These are phyloP conservation scores for Venustampulla echinocandica DNA, from an alignment of 495 filamentous ascomycete species.

Conservation along the genomic window DNA sequence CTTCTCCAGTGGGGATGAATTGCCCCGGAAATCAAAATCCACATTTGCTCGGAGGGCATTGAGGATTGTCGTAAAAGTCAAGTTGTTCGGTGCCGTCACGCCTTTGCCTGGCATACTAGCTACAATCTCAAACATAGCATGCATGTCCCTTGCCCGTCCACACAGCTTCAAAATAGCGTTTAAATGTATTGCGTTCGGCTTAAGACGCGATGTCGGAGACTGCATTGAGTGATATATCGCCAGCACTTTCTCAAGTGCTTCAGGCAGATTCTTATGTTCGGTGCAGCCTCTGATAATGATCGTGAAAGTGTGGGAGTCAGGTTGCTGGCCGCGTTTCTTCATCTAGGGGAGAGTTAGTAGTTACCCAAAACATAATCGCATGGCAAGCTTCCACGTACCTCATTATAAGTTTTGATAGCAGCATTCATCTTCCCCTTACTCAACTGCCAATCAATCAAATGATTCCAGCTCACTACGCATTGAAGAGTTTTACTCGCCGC, in stretches of 20 bases:
- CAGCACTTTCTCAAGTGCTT: conserved; percentile 52
- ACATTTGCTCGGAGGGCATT: conserved; percentile 40
- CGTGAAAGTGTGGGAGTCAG: conserved; percentile 70
- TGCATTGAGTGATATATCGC: conserved; percentile 66
- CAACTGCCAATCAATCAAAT: conserved; percentile 65
- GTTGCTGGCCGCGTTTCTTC: conserved; percentile 78
- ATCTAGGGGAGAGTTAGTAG: conserved; percentile 46
- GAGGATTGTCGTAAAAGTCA: conserved; percentile 75
- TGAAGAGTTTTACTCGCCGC: conserved; percentile 50
- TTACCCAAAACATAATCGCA: neutral
- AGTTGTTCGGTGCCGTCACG: conserved; percentile 49
- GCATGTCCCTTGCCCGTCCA: conserved; percentile 56
- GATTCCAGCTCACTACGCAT: conserved; percentile 77
- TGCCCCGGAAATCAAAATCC: conserved; percentile 18
- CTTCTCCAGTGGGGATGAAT: conserved; percentile 25
- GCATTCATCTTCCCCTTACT: conserved; percentile 44
- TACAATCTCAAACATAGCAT: conserved; percentile 64
- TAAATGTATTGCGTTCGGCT: conserved; percentile 66
- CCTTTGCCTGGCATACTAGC: conserved; percentile 54
- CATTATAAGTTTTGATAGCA: conserved; percentile 75
- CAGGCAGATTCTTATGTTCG: conserved; percentile 36
- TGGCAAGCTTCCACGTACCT: conserved; percentile 33
- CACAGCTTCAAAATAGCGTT: conserved; percentile 83
- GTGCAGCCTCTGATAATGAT: conserved; percentile 72
- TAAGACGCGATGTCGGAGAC: conserved; percentile 43